Conservation (phyloP, 1,284 basidiomycete genomes). For the Cutaneotrichosporon dermatis region DNA sequence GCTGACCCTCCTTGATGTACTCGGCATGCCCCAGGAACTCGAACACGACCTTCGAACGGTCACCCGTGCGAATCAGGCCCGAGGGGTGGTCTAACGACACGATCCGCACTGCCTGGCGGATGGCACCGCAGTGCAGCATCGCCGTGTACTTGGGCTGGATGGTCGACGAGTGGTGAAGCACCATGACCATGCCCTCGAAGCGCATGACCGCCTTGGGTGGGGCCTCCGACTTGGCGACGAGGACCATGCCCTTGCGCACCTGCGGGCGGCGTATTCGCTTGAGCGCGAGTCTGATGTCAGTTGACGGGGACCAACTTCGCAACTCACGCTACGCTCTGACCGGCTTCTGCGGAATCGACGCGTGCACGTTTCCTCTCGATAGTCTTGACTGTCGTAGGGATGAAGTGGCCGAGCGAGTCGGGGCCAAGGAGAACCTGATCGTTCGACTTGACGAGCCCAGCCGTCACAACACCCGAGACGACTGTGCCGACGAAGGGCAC, state of each 20-base stretch:
- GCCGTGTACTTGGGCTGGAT: conserved; percentile 85
- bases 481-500: conserved; percentile 95
- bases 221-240: conserved; percentile 72
- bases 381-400: conserved; percentile 73
- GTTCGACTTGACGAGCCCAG: conserved; percentile 70
- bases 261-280: conserved; percentile 79
- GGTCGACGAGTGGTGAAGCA: conserved; percentile 77
- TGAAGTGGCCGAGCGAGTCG: conserved; percentile 86
- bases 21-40: conserved; percentile 79
- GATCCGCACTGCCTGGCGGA: conserved; percentile 77
- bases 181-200: conserved; percentile 44
- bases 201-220: conserved; percentile 57
- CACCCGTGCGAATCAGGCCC: conserved; percentile 80
- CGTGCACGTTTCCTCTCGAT: conserved; percentile 91
- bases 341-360: conserved; percentile 81
- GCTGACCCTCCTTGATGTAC: conserved; percentile 85
- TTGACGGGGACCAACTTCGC: too few relatives aligned
- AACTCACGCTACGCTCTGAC: conserved; percentile 76
- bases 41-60: conserved; percentile 81
- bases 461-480: conserved; percentile 83
- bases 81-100: conserved; percentile 82
- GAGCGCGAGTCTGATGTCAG: conserved; percentile 60
- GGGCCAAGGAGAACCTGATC: conserved; percentile 85
- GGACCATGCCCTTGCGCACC: conserved; percentile 91
- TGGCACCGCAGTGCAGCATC: conserved; percentile 40